A percentile compares a stretch with the other conserved stretches of the same genome.
These are phyloP conservation scores for Podospora appendiculata DNA, from an alignment of 495 filamentous ascomycete genomes.

Conservation along the genomic window DNA sequence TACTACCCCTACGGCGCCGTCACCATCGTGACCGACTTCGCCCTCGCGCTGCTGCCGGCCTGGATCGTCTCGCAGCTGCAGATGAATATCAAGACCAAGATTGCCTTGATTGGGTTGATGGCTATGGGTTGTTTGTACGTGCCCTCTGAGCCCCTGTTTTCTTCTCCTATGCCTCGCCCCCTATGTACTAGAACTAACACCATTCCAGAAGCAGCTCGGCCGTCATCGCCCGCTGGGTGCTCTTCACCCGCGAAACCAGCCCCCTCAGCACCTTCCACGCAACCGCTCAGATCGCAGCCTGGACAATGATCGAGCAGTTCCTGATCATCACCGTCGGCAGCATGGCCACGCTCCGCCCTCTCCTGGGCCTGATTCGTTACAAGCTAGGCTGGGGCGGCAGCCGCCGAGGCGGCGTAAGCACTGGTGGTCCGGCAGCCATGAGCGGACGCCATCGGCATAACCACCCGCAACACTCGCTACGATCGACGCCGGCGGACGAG, in stretches of 20 bases:
- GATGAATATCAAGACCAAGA: conserved; percentile 18
- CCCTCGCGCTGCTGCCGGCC: conserved; percentile 24
- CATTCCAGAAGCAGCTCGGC: neutral
- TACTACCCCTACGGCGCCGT: conserved; percentile 11
- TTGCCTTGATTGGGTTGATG: conserved; percentile 13
- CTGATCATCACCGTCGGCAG: neutral
- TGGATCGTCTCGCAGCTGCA: conserved; percentile 25
- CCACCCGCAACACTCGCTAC: no score
- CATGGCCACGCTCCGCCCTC: neutral
- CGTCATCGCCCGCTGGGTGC: neutral
- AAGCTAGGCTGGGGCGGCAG: neutral
- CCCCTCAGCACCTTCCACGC: neutral
- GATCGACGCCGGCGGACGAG: no score
- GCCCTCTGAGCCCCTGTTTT: no score
- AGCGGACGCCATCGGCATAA: no score
- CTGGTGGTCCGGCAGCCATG: neutral
- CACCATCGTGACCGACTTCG: conserved; percentile 24
- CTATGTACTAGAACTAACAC: neutral
- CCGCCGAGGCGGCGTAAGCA: neutral
- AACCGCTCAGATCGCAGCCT: neutral
- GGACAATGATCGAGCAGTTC: neutral
- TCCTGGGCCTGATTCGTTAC: neutral
- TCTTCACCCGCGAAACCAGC: neutral
- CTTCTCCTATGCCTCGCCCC: neutral
- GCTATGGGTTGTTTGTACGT: conserved; percentile 20